phyloP scores from a whole-genome alignment of 495 filamentous ascomycete species.

The Daldinia bambusicola region DNA sequence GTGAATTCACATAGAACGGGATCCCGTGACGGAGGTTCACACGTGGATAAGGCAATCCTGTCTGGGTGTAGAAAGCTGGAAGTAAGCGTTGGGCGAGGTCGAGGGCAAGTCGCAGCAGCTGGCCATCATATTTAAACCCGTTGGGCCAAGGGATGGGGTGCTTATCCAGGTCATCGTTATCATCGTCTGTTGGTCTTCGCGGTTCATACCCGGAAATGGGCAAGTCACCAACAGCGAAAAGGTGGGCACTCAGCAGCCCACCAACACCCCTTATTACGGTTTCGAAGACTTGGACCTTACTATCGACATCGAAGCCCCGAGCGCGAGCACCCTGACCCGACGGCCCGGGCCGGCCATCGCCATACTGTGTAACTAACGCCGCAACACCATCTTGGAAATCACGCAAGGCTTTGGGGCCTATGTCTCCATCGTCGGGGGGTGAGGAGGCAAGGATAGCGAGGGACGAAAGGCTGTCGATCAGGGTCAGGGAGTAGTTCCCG shows the following conservation, averaged over 20 bases:
- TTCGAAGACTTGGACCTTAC: slow-evolving; percentile 98
- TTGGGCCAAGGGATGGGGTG: slow-evolving; percentile 75
- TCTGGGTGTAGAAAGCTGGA: slow-evolving; percentile 87
- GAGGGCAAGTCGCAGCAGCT: slow-evolving; percentile 83
- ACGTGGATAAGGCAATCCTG: slow-evolving; percentile 91
- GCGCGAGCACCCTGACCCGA: slow-evolving; percentile 75
- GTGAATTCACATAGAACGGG: slow-evolving; percentile 87
- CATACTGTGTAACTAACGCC: slow-evolving; percentile 84
- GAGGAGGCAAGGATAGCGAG: slow-evolving; percentile 88
- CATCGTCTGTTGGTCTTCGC: slow-evolving; percentile 37
- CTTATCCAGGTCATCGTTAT: slow-evolving; percentile 51
- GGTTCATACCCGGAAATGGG: slow-evolving; percentile 82
- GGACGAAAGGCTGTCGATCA: slow-evolving; percentile 94
- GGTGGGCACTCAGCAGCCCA: slow-evolving; percentile 88
- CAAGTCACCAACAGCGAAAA: slow-evolving; percentile 89
- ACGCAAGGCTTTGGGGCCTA: slow-evolving; percentile 68
- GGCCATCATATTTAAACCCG: slow-evolving; percentile 87
- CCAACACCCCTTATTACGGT: slow-evolving; percentile 95
- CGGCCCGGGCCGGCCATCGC: slow-evolving; percentile 78
- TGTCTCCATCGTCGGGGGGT: slow-evolving; percentile 58
- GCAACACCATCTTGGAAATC: slow-evolving; percentile 85
- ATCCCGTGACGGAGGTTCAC: slow-evolving; percentile 94
- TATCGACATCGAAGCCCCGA: slow-evolving; percentile 94
- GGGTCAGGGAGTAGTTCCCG: slow-evolving; percentile 94
- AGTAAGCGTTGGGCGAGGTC: slow-evolving; percentile 86